Percentiles rank a stretch among this genome's conserved stretches.
Evolutionary conservation across 164 flowering plant species (phyloP).

Genomic region (Stephania cephalantha): DNA sequence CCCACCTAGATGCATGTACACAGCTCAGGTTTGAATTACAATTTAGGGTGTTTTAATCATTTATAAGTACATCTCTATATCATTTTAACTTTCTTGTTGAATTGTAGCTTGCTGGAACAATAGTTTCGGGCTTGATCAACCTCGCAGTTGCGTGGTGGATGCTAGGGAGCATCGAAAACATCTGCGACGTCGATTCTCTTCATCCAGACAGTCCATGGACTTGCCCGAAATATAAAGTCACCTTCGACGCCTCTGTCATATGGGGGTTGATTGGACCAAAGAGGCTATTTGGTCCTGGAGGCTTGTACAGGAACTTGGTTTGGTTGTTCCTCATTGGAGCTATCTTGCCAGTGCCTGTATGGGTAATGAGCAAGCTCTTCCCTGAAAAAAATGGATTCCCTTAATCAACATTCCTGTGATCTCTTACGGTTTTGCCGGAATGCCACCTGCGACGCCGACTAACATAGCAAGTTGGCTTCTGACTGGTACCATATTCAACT

Average conservation of each 20-base stretch:
- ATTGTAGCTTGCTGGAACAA: conserved; percentile 72
- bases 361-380: conserved; percentile 73
- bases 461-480: conserved; percentile 94
- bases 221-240: conserved; percentile 85
- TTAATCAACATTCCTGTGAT: conserved; percentile 86
- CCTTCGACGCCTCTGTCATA: conserved; percentile 92
- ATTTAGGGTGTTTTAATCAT: not conserved
- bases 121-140: conserved; percentile 69
- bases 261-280: conserved; percentile 91
- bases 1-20: conserved; percentile 90
- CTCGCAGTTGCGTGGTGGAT: conserved; percentile 96
- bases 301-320: conserved; percentile 74
- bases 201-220: conserved; percentile 92
- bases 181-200: conserved; percentile 64
- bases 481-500: conserved; percentile 84
- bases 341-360: conserved; percentile 74
- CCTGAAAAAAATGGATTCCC: conserved; percentile 90
- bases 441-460: conserved; percentile 96
- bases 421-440: conserved; percentile 82
- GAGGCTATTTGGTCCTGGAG: conserved; percentile 78
- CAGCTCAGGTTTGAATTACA: conserved; percentile 59
- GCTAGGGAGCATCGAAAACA: conserved; percentile 72
- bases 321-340: conserved; percentile 95
- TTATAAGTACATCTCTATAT: not conserved
- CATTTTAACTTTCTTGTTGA: not conserved